These are phyloP conservation scores for Fraxinus excelsior DNA, from an alignment of 257 asterid genomes.

Conservation along the genomic window DNA sequence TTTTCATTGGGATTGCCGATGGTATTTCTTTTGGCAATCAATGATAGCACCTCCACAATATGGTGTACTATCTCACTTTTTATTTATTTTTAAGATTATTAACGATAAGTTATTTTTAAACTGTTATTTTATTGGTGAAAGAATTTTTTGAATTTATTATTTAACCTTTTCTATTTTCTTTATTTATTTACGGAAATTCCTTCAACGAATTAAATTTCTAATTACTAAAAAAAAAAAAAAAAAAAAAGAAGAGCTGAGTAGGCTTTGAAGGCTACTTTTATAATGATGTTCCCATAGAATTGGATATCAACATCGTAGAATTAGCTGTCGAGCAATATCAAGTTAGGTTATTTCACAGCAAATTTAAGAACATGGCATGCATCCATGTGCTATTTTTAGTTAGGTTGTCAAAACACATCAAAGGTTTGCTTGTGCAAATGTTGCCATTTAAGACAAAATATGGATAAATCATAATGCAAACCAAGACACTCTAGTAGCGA, in stretches of 20 bases:
- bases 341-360: too few relatives aligned
- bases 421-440: not conserved
- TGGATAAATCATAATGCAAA: not conserved
- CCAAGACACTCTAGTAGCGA: not conserved
- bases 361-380: too few relatives aligned
- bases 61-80: too few relatives aligned
- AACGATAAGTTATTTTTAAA: too few relatives aligned
- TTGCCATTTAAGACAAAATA: conserved; percentile 15
- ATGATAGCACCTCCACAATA: too few relatives aligned
- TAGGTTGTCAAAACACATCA: conserved; percentile 44
- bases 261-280: not conserved
- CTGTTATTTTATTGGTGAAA: too few relatives aligned
- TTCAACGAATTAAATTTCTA: too few relatives aligned
- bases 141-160: too few relatives aligned
- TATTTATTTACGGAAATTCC: too few relatives aligned
- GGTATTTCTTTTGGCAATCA: not conserved
- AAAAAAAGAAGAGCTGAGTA: not conserved
- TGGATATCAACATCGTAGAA: not conserved
- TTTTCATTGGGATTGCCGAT: not conserved
- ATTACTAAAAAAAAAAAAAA: too few relatives aligned
- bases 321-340: not conserved
- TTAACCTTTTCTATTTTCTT: too few relatives aligned
- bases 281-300: not conserved
- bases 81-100: too few relatives aligned
- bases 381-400: conserved; percentile 8